Percentiles rank a stretch among this genome's conserved stretches.
Conservation (phyloP, 1,284 basidiomycete species). For the Fistulinella staudtii region DNA sequence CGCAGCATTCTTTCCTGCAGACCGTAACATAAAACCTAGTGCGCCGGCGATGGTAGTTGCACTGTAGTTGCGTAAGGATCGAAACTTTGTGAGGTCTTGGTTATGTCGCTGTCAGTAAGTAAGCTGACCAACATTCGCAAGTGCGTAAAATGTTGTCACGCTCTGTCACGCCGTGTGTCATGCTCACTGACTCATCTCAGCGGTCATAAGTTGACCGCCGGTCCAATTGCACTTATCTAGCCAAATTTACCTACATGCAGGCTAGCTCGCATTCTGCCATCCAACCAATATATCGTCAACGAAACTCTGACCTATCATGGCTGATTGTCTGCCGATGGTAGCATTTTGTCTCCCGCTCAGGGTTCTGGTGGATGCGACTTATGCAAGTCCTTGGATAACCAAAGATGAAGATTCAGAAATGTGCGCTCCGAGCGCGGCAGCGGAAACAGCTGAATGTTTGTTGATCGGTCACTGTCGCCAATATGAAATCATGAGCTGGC, state of each 20-base stretch:
- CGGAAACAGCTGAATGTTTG: not conserved
- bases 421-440: too few relatives aligned
- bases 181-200: not conserved
- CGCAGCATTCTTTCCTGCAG: constrained; percentile 25
- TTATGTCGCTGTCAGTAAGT: not conserved
- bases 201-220: too few relatives aligned
- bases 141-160: not conserved
- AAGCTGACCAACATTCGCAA: constrained; percentile 1
- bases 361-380: too few relatives aligned
- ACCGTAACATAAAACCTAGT: constrained; percentile 31
- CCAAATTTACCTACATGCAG: not conserved
- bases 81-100: not conserved
- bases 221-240: not conserved
- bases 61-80: constrained; percentile 10
- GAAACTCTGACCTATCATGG: too few relatives aligned
- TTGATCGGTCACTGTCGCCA: too few relatives aligned
- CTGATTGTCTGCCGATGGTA: too few relatives aligned
- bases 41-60: constrained; percentile 8
- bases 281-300: too few relatives aligned
- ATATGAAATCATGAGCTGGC: not conserved
- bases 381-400: too few relatives aligned
- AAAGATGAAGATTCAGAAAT: too few relatives aligned
- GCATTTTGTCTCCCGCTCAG: too few relatives aligned
- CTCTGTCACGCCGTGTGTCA: not conserved
- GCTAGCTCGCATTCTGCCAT: not conserved